Evolutionary conservation across 768 basidiomycete genomes (phyloP).

Genomic region (Tylopilus balloui): DNA sequence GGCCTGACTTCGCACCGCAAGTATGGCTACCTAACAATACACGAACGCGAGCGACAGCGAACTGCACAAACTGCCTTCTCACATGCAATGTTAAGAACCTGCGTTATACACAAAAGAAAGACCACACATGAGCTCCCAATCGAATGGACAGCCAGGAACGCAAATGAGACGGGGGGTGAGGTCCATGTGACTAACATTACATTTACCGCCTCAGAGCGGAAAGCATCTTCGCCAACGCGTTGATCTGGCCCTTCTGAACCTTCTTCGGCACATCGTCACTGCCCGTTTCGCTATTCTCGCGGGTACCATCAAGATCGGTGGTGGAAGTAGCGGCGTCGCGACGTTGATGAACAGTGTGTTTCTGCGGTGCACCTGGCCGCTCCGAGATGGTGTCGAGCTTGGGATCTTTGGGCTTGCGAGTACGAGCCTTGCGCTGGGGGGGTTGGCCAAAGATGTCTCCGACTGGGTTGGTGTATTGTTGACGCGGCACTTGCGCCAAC

Average conservation of each 20-base stretch:
- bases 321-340: conserved; percentile 70
- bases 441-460: conserved; percentile 58
- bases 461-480: conserved; percentile 54
- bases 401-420: conserved; percentile 61
- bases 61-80: conserved; percentile 24
- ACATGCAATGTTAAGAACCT: conserved; percentile 30
- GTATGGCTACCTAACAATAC: conserved; percentile 53
- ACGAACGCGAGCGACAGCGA: conserved; percentile 37
- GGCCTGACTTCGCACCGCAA: conserved; percentile 37
- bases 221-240: conserved; percentile 87
- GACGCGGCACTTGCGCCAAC: conserved; percentile 63
- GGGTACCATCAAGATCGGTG: conserved; percentile 53
- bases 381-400: conserved; percentile 74
- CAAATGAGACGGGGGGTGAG: not conserved
- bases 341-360: conserved; percentile 45
- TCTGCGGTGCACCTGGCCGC: conserved; percentile 46
- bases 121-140: conserved; percentile 20
- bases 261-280: conserved; percentile 56
- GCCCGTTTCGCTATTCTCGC: conserved; percentile 19
- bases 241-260: conserved; percentile 87
- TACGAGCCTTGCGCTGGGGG: conserved; percentile 59
- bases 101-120: conserved; percentile 21
- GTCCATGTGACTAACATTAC: conserved; percentile 27
- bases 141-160: conserved; percentile 7
- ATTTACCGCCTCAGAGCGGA: conserved; percentile 66